Base-by-base conservation (phyloP, 768 basidiomycete genomes). In the Leccinum ochraceum region DNA sequence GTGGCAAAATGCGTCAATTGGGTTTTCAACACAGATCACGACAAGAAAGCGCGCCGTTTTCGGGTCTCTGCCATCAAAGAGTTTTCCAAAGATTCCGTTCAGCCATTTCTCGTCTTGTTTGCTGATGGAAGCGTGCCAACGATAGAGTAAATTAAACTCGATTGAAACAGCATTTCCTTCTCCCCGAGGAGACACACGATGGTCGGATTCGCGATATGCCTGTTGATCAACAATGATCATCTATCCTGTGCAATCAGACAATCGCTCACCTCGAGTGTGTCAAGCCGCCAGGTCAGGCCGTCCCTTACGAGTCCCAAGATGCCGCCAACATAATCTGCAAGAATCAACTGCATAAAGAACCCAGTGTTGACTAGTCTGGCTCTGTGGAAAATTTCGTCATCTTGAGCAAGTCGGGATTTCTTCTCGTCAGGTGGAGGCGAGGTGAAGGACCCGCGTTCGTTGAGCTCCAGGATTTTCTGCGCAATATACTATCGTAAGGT, bases 321-420 rank as follows among this genome's bases (percentile, higher is more conserved):
- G 20, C 82, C 80, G 17, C 88, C 88, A 14, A 92, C 86, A 62
- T 92, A 92, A 69, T 91, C 90, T 76, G 67, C 63, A 48, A 91
- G 76, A 66, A 90, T 86, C 30, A 87, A 82, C 62, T 86, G 82
- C 81, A 88, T 83, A 65, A 89, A 88, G 66, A 79, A 87, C 3
- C 81, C 87, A 57, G 85, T 86, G 69, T 92, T 92, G 48, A 92
- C 85, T 50, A 91, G 77, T 51, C 90, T 82, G 8, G 88, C 80
- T 30, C 87, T 83, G 59, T 88, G 80, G 76, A 90, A 92, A 52
- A 92, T 84, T 66, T 91, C 90, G 54, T 90, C 85, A 58, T 92
- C 91, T 69, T 92, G 90, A 0, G 66, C 72, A 13, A 67, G 66
- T 8, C 74, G 67, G 6, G 73, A 64, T 30, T 59, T 8, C 61